These are phyloP conservation scores for Alternaria infectoria DNA, from an alignment of 2,329 filamentous ascomycete species.

Conservation along the genomic window DNA sequence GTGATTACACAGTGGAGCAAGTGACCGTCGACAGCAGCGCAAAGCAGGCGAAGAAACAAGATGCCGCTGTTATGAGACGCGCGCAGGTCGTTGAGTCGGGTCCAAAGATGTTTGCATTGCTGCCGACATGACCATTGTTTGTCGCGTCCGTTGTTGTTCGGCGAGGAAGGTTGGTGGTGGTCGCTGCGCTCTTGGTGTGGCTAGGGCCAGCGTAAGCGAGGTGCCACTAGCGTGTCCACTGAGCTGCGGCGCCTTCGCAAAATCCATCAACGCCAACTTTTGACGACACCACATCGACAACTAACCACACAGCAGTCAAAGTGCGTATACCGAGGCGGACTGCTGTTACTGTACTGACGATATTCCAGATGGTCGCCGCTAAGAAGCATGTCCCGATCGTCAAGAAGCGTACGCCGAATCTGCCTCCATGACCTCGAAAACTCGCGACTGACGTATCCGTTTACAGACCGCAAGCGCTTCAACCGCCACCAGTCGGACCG, in stretches of 20 bases:
- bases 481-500: constrained; percentile 96
- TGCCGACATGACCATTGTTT: not conserved
- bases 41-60: not conserved
- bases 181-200: constrained; percentile 17
- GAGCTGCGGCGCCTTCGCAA: constrained; percentile 23
- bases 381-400: constrained; percentile 99
- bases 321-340: constrained; percentile 31
- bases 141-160: not conserved
- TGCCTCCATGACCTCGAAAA: constrained; percentile 29
- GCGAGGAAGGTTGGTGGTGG: constrained; percentile 1
- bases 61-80: not conserved
- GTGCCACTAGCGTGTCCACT: constrained; percentile 1
- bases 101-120: not conserved
- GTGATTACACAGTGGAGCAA: not conserved
- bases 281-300: constrained; percentile 24
- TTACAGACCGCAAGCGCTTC: constrained; percentile 88
- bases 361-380: constrained; percentile 87
- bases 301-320: constrained; percentile 48
- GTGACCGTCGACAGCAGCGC: not conserved
- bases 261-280: constrained; percentile 25
- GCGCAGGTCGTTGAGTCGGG: not conserved
- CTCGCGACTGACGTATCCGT: constrained; percentile 43
- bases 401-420: constrained; percentile 91
- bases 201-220: constrained; percentile 9
- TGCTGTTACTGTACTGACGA: constrained; percentile 29